Percentiles rank a stretch among this genome's conserved stretches.
Evolutionary conservation across 202 grass and related monocot species (phyloP).

Genomic region (Hordeum pubiflorum): DNA sequence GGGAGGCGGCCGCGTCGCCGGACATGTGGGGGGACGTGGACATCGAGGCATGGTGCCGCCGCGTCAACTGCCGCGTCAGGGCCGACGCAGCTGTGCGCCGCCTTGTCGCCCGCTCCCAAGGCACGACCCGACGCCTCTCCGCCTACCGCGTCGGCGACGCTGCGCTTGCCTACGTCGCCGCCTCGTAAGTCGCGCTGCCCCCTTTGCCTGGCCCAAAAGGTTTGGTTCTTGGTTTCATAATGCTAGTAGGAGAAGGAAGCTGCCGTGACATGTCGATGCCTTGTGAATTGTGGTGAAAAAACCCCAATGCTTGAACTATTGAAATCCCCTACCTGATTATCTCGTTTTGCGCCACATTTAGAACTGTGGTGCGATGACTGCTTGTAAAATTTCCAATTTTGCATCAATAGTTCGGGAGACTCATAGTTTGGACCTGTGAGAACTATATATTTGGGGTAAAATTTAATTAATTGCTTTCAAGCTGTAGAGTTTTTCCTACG

Average conservation of each 20-base stretch:
- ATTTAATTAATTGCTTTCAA: background rate
- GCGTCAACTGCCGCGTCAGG: slow-evolving; percentile 36
- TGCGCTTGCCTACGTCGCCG: slow-evolving; percentile 21
- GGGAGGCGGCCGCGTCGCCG: slow-evolving; percentile 26
- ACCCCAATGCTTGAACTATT: background rate
- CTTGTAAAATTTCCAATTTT: background rate
- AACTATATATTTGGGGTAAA: background rate
- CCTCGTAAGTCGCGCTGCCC: slow-evolving; percentile 19
- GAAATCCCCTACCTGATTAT: background rate
- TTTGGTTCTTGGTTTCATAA: background rate
- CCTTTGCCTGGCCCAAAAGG: background rate
- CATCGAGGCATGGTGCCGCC: slow-evolving; percentile 60
- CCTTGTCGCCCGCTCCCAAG: slow-evolving; percentile 35
- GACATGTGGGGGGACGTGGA: slow-evolving; percentile 48
- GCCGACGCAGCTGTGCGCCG: slow-evolving; percentile 41
- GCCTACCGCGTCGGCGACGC: slow-evolving; percentile 43
- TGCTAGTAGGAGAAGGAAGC: background rate
- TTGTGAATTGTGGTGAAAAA: background rate
- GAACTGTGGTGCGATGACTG: background rate
- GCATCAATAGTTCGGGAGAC: background rate
- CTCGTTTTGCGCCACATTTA: background rate
- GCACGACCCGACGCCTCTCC: slow-evolving; percentile 41
- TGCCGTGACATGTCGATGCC: background rate
- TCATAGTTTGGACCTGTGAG: background rate
- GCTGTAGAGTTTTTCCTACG: background rate